These are phyloP conservation scores for Sapria himalayana DNA, from an alignment of 345 rosid species.

Conservation along the genomic window DNA sequence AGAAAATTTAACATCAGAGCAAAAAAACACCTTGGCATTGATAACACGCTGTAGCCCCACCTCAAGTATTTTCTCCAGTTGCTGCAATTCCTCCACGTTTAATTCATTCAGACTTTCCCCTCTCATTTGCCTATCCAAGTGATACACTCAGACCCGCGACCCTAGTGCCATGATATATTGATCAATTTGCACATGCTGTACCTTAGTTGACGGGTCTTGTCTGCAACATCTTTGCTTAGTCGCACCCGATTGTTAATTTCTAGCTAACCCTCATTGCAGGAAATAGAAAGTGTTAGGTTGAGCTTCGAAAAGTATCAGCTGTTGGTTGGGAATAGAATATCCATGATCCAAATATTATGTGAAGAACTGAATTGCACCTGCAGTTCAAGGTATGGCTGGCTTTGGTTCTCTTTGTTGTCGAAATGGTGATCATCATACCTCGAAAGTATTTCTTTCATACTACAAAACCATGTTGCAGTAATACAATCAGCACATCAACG, in stretches of 20 bases:
- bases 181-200: slow-evolving; percentile 3
- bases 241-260: slow-evolving; percentile 20
- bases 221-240: slow-evolving; percentile 32
- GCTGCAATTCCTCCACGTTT: slow-evolving; percentile 24
- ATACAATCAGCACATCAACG: no score
- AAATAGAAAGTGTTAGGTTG: no score
- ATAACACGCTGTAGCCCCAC: slow-evolving; percentile 18
- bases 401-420: slow-evolving; percentile 18
- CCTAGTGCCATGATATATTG: no score
- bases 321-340: no score
- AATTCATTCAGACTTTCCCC: slow-evolving; percentile 35
- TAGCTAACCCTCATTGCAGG: no score
- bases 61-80: slow-evolving; percentile 27
- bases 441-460: slow-evolving; percentile 27
- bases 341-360: not conserved
- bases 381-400: slow-evolving; percentile 30
- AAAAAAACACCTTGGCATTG: slow-evolving; percentile 13
- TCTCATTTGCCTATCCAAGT: slow-evolving; percentile 33
- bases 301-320: no score
- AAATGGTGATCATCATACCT: slow-evolving; percentile 32
- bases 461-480: slow-evolving; percentile 14
- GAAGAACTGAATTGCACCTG: slow-evolving; percentile 20
- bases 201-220: slow-evolving; percentile 37
- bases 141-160: no score
- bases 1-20: not conserved